Percentiles rank a stretch among this genome's conserved stretches.
These are phyloP conservation scores for Penstemon eatonii DNA, from an alignment of 257 asterid genomes.

Conservation along the genomic window DNA sequence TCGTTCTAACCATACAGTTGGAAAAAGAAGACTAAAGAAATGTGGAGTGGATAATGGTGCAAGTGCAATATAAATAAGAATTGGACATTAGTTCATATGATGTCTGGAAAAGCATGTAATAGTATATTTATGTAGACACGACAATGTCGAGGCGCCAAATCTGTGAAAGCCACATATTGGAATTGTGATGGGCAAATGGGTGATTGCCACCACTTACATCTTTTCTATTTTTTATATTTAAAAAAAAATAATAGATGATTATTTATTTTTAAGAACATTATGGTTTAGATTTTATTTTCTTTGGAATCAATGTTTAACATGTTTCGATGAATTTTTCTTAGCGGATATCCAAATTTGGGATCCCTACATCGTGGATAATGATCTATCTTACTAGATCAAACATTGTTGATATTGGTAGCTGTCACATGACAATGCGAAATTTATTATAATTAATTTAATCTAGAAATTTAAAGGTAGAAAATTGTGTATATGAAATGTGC, in stretches of 20 bases:
- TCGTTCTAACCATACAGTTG: slow-evolving; percentile 9
- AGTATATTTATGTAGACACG: slow-evolving; percentile 3
- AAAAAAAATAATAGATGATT: no score
- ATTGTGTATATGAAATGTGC: no score
- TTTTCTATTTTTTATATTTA: not conserved
- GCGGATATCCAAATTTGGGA: not conserved
- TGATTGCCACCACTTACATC: slow-evolving; percentile 5
- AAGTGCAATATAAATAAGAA: not conserved
- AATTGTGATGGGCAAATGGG: not conserved
- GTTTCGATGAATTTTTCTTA: not conserved
- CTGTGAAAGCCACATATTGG: slow-evolving; percentile 16
- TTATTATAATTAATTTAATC: no score
- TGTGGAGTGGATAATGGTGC: slow-evolving; percentile 8
- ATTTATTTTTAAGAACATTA: no score
- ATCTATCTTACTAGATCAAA: no score
- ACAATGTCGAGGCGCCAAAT: slow-evolving; percentile 29
- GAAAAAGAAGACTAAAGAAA: not conserved
- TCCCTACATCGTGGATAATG: no score
- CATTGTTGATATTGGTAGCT: no score
- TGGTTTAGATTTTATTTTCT: no score
- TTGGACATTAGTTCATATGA: not conserved
- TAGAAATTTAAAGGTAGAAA: no score
- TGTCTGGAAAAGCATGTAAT: not conserved
- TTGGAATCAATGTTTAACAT: no score
- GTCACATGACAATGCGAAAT: no score